Evolutionary conservation across 768 basidiomycete species (phyloP).

Genomic region (Mrakia gelida): DNA sequence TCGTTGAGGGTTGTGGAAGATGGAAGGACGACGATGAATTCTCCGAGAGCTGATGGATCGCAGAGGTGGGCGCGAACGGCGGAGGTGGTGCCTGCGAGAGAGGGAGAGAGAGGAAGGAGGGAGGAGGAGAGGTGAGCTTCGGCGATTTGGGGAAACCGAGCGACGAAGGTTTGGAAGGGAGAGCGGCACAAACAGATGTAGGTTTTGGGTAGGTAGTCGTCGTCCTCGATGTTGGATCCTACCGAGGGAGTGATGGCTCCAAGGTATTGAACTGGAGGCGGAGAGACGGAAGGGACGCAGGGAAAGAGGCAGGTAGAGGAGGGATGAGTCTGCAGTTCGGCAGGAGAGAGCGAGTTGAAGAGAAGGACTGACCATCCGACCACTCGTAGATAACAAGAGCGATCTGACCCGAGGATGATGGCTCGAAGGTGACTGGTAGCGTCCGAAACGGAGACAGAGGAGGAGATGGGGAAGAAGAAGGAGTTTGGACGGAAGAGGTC

Average conservation of each 20-base stretch:
- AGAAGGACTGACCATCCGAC: conserved; percentile 55
- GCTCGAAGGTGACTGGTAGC: conserved; percentile 54
- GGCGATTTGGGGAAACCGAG: not conserved
- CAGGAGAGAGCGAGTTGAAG: not conserved
- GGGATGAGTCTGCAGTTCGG: no score
- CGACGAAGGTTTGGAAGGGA: not conserved
- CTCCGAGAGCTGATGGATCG: conserved; percentile 64
- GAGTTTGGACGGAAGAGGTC: not conserved
- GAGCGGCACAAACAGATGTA: conserved; percentile 46
- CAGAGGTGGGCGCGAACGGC: conserved; percentile 72
- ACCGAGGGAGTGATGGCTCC: conserved; percentile 50
- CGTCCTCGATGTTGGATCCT: conserved; percentile 27
- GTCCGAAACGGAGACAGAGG: not conserved
- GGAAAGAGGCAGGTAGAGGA: not conserved
- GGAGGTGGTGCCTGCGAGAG: conserved; percentile 59
- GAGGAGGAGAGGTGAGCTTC: not conserved
- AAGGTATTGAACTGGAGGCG: conserved; percentile 56
- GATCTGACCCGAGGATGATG: conserved; percentile 72
- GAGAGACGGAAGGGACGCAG: not conserved
- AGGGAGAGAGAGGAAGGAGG: conserved; percentile 32
- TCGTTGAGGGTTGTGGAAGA: conserved; percentile 49
- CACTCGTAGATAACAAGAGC: conserved; percentile 97
- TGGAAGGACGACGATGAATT: conserved; percentile 79
- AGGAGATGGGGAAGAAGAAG: not conserved
- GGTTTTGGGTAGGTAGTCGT: conserved; percentile 28